Evolutionary conservation across 2,329 filamentous ascomycete species (phyloP), one percentile per base, ranked within the genome.

Genomic region (Allantophomopsis lycopodina): DNA sequence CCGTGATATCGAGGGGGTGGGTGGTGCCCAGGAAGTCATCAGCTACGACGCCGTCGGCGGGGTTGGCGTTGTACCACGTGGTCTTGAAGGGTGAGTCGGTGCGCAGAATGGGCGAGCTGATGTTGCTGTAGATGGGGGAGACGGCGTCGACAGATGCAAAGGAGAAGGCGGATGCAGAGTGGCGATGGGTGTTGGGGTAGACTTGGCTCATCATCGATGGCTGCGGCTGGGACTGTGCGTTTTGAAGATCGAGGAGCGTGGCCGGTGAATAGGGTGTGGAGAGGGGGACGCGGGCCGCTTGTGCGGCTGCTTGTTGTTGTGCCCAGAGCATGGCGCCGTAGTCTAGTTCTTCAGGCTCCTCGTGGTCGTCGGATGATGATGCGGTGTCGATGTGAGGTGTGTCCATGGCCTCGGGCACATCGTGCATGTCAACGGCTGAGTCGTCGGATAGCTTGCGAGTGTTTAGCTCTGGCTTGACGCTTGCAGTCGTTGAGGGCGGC

Each of bases 331-430:
- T 46, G 17, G 48, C 46, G 28, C 48, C 47, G 43, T 51, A 50
- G 35, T 49, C 47, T 31, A 47, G 47, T 2, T 46, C 48, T 18
- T 49, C 18, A 8, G 23, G 23, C 30, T 45, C 44, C 6, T 50
- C 53, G 36, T 52, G 48, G 35, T 53, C 50, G 36, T 52, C 50
- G 30, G 49, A 50, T 40, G 49, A 53, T 34, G 32, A 15, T 7
- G 32, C 32, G 2, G 32, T 34, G n/a, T 14, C n/a, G 23, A 28
- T 28, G 10, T 28, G 23, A 10, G 23, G 23, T 12, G 23, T 28
- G 11, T 28, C 23, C 23, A 28, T 28, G 5, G 23, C 4, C 10
- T 15, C 32, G 17, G 21, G 15, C 35, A 23, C 16, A 21, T 20
- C 16, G n/a, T 20, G 21, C 35, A 37, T 20, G 35, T 20, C 35